These are phyloP conservation scores for Cystofilobasidium macerans DNA, from an alignment of 768 basidiomycete species.

Conservation along the genomic window DNA sequence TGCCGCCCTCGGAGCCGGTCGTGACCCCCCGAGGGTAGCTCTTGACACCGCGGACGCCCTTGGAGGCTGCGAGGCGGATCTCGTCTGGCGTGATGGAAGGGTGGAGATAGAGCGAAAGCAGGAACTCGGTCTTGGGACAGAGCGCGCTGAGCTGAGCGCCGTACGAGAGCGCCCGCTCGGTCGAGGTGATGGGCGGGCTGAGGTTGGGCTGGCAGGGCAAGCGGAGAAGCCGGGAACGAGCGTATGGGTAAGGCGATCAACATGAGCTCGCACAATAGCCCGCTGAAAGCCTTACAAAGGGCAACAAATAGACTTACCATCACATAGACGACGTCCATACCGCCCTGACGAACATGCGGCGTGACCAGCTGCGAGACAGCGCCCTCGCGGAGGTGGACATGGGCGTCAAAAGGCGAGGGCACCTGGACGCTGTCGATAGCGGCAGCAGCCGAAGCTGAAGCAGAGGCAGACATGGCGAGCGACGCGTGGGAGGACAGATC, in stretches of 20 bases:
- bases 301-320: constrained; percentile 53
- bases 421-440: no score
- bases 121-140: constrained; percentile 66
- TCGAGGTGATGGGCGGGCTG: constrained; percentile 72
- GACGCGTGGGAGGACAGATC: no score
- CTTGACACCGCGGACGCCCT: constrained; percentile 84
- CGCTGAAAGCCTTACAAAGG: background rate
- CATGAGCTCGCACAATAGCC: background rate
- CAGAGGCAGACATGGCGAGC: no score
- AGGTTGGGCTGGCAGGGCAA: constrained; percentile 69
- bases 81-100: constrained; percentile 81
- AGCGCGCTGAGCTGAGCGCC: constrained; percentile 60
- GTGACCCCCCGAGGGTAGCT: constrained; percentile 96
- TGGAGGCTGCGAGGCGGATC: constrained; percentile 70
- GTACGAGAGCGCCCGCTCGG: constrained; percentile 70
- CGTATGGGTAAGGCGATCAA: no score
- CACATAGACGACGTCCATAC: constrained; percentile 84
- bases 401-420: constrained; percentile 70
- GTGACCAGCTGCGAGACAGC: constrained; percentile 68
- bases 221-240: background rate
- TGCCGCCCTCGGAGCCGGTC: constrained; percentile 90
- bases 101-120: constrained; percentile 95
- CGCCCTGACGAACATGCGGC: constrained; percentile 80
- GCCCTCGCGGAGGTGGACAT: constrained; percentile 92
- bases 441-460: no score